Evolutionary conservation across 352 stramenopile genomes (phyloP).

Genomic region (Albugo laibachii): DNA sequence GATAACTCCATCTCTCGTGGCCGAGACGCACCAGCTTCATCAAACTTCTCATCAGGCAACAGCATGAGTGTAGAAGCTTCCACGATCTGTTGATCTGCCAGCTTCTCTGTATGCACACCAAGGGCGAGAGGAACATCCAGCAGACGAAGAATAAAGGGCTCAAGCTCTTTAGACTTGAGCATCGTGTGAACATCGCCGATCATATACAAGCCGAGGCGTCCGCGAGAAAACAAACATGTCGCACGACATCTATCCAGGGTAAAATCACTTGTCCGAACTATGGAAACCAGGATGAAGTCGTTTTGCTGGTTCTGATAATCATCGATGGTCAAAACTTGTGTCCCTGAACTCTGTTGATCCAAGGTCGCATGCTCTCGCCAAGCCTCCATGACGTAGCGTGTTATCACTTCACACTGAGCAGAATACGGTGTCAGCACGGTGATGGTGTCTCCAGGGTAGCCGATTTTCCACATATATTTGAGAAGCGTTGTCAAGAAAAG

Average conservation of each 20-base stretch:
- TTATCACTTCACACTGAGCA: constrained; percentile 85
- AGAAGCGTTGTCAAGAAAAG: constrained; percentile 87
- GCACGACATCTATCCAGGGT: constrained; percentile 82
- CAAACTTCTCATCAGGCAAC: too few species aligned
- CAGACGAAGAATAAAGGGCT: constrained; percentile 20
- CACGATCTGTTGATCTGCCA: too few species aligned
- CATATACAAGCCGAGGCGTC: constrained; percentile 87
- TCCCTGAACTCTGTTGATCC: constrained; percentile 1
- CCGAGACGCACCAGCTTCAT: too few species aligned
- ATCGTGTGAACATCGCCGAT: constrained; percentile 68
- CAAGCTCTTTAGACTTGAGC: constrained; percentile 47
- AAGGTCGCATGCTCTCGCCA: constrained; percentile 11
- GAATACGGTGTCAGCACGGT: constrained; percentile 91
- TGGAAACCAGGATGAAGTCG: constrained; percentile 88
- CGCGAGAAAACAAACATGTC: constrained; percentile 82
- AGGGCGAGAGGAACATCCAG: too few species aligned
- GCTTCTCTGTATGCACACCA: too few species aligned
- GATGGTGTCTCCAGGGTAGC: constrained; percentile 82
- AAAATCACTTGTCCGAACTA: constrained; percentile 70
- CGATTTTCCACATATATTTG: constrained; percentile 84
- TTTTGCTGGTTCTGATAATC: constrained; percentile 92
- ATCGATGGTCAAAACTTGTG: constrained; percentile 83
- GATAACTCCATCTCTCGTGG: too few species aligned
- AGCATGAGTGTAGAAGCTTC: too few species aligned
- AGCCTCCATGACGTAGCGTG: constrained; percentile 49